Base-by-base conservation (phyloP, 495 filamentous ascomycete species). In the Sporormia fimetaria region DNA sequence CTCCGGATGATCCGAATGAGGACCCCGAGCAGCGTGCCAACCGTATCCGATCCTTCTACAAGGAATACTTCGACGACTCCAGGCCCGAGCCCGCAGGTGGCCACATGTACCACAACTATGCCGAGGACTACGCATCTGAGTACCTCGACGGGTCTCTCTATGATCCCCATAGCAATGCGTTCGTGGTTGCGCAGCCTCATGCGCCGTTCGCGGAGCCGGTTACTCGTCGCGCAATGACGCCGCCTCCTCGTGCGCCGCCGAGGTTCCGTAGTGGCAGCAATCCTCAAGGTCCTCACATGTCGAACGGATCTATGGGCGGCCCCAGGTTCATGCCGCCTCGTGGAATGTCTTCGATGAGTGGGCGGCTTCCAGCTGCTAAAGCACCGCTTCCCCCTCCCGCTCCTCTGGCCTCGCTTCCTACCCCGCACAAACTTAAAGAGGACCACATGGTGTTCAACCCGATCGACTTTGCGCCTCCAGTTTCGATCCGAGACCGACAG, bases 11-110 rank as follows among this genome's bases (percentile, higher is more conserved):
- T 23, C 83, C 86, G n/a, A 60, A 68, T 21, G 82, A 86, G 49
- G 83, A 93, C 56, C 83, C 90, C 2, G 90, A 96, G 63, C 76
- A 88, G 62, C 76, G 90, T 57, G 90, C 90, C 45, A 95, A 94
- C 64, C 75, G 92, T 16, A 96, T 98, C 49, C 76, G 90, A 51
- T 96, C 92, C 17, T 98, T 98, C 66, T 98, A 98, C 66, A 94
- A 94, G 60, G 90, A 96, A 61, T 96, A 96, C 61, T 98, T 98
- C 46, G 90, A 98, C 38, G 87, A 94, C 17, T 77, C 73, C 14
- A 83, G 80, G 57, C 67, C 67, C 0, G 68, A 64, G 21, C 68
- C 67, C 20, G 64, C 63, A 10, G 40, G 38, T 27, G 49, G 34
- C n/a, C 60, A 56, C 30, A 28, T 15, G 11, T 45, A 46, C 36